These are phyloP conservation scores for Funneliformis caledonium DNA, from an alignment of 371 early-diverging fungal genomes.

Conservation along the genomic window DNA sequence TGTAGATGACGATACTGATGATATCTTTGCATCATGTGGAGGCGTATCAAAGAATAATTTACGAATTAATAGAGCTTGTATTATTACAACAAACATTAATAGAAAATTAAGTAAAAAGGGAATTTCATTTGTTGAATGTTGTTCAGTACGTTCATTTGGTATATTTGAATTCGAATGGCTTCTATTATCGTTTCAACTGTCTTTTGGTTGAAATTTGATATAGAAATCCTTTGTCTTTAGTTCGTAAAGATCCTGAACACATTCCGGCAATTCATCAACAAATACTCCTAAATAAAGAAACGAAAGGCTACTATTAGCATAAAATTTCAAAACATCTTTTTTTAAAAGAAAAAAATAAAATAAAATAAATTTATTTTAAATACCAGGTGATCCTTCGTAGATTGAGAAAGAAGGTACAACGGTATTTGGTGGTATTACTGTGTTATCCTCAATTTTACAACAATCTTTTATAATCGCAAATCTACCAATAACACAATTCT, in stretches of 20 bases:
- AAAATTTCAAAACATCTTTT: background rate
- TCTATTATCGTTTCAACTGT: conserved; percentile 21
- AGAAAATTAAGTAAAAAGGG: conserved; percentile 19
- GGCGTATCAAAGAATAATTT: conserved; percentile 24
- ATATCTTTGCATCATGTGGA: background rate
- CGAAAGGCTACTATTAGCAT: background rate
- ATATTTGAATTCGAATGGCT: background rate
- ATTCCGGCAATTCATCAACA: conserved; percentile 84
- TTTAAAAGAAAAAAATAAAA: too few species aligned
- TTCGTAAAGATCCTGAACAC: conserved; percentile 79
- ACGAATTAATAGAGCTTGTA: conserved; percentile 16
- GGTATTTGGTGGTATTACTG: conserved; percentile 90
- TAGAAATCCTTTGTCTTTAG: conserved; percentile 77
- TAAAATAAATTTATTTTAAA: background rate
- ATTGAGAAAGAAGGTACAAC: conserved; percentile 91
- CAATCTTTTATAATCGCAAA: conserved; percentile 96
- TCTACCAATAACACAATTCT: conserved; percentile 91
- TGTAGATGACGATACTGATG: background rate
- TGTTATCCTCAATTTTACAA: conserved; percentile 85
- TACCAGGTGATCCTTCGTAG: conserved; percentile 82
- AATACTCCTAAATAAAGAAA: conserved; percentile 54
- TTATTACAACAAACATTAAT: conserved; percentile 22
- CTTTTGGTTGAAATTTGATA: conserved; percentile 71
- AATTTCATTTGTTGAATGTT: background rate
- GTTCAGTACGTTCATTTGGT: background rate